Evolutionary conservation across 306 rosid genomes (phyloP), one percentile per base, ranked within the genome.

Genomic region (Corylus americana): DNA sequence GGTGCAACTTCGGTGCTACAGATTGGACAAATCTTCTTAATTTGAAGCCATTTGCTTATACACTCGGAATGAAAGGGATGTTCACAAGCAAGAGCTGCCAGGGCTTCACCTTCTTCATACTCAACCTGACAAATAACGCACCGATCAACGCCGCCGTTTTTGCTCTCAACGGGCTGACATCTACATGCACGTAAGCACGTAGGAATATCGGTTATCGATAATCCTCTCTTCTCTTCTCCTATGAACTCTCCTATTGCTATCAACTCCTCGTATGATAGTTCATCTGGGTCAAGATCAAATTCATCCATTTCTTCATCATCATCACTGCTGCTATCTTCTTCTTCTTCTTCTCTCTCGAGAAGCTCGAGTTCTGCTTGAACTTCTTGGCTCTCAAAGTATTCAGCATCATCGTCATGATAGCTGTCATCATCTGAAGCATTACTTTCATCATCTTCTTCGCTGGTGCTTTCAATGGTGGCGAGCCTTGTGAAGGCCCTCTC

Each of bases 61-160:
- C 98, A 95, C 47, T 88, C 94, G 37, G 79, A 18, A 84, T 95
- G 98, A 76, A 91, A 95, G 81, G 92, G 92, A 79, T 95, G 98
- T 10, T 91, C 90, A 81, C 98, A 95, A 11, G 86, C 84, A 85
- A 91, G 90, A 47, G 89, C 83, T 57, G 82, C 90, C 47, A 92
- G 45, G 0, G 45, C 63, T 81, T 92, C 94, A 62, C 89, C 96
- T 51, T 91, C 88, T 79, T 89, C 94, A 75, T 91, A 92, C 78
- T 94, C 98, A 84, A 88, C 71, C 78, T 95, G 98, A 76, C 98
- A 95, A 74, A 95, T 76, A 72, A 95, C 98, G 77, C 98, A 95
- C 17, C 88, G 83, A 77, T 90, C 98, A 3, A 80, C 79, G 14
- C 82, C 87, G 16, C 82, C 87, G 29, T 49, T 86, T 59, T 61